Base-by-base conservation (phyloP, 192 early-diverging fungal genomes). In the Coemansia umbellata region DNA sequence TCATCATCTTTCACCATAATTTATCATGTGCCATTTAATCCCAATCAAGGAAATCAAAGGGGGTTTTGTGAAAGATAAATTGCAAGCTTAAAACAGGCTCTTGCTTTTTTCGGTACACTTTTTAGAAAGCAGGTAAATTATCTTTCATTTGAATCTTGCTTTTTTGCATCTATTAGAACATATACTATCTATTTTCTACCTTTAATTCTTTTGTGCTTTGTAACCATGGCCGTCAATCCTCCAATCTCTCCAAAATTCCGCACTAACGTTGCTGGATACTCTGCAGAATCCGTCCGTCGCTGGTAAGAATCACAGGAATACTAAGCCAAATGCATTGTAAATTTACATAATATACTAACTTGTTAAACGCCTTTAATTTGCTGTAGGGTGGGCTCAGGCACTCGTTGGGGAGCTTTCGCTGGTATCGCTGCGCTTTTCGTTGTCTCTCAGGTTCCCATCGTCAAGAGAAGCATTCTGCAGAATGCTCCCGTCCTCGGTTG, bases 401-500 rank as follows among this genome's bases (percentile, higher is more conserved):
- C 57, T 47, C 72, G 72, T 37, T 75, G 72, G 72, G 72, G 72
- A 5, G 65, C 57, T 1, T 59, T 75, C 27, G 60, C 65, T 13
- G 72, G 72, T 22, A 11, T 75, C n/a, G 45, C 45, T 2, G 72
- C 44, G 1, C 48, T 75, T 4, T 75, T 68, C 44, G 32, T 75
- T n/a, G 21, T 75, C 18, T 75, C 72, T 32, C 72, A 75, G 47
- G 72, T 75, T 3, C 72, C 72, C 3, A 33, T 62, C 3, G 52
- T 75, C 39, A 75, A 75, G 56, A 14, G 50, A 35, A 57, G 40
- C 48, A 37, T 75, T 26, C 41, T 75, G 44, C 72, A 75, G 42
- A 75, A 68, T 40, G 56, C 60, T 0, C 72, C 72, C 24, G 5
- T 60, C 22, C 42, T 75, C n/a, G 72, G 72, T 17, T 75, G 72